Evolutionary conservation across 768 basidiomycete species (phyloP).

Genomic region (Coprinopsis cinerea): DNA sequence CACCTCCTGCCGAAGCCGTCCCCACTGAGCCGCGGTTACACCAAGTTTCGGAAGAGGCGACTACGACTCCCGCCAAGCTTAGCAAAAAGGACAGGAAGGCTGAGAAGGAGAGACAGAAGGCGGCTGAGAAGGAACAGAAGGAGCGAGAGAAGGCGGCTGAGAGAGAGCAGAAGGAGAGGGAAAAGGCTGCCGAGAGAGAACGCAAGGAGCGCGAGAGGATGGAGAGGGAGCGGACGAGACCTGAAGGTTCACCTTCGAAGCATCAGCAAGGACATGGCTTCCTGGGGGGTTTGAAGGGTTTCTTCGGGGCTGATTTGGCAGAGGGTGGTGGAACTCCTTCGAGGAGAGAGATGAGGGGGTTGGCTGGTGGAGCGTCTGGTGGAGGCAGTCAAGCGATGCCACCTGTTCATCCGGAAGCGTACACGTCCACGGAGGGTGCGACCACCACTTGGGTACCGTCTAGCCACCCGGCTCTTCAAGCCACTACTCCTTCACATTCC

Average conservation of each 20-base stretch:
- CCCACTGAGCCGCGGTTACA: neutral
- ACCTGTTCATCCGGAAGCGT: too few species aligned
- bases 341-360: neutral
- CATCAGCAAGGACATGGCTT: too few species aligned
- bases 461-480: slow-evolving; percentile 5
- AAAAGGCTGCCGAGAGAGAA: slow-evolving; percentile 15
- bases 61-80: neutral
- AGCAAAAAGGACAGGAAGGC: neutral
- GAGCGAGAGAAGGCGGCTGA: neutral
- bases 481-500: slow-evolving; percentile 2
- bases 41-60: neutral
- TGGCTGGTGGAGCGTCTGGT: neutral
- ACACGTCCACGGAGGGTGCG: neutral
- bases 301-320: slow-evolving; percentile 28
- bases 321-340: neutral
- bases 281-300: slow-evolving; percentile 40
- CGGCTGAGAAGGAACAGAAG: neutral
- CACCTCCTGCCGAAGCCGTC: neutral
- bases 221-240: slow-evolving; percentile 13
- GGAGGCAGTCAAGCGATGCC: neutral
- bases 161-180: slow-evolving; percentile 15
- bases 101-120: neutral
- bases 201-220: slow-evolving; percentile 3
- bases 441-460: neutral
- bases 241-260: slow-evolving; percentile 6